Evolutionary conservation across 2,329 filamentous ascomycete genomes (phyloP).

Genomic region (Penicillium sp.): DNA sequence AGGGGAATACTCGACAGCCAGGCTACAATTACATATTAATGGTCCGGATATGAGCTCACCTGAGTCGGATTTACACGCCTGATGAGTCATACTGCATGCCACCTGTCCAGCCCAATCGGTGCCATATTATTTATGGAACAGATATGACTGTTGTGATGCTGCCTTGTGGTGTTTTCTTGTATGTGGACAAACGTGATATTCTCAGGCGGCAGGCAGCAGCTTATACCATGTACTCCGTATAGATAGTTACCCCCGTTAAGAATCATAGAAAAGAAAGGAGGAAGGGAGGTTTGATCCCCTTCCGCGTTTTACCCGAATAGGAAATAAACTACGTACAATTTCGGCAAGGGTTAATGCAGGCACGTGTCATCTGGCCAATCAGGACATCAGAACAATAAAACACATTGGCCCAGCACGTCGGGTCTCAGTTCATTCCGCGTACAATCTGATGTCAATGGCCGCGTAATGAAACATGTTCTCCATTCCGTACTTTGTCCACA

Average conservation of each 20-base stretch:
- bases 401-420: neutral
- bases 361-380: constrained; percentile 5
- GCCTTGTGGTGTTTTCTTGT: neutral
- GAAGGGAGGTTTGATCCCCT: neutral
- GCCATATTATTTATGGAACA: neutral
- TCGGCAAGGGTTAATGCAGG: neutral
- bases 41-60: neutral
- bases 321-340: neutral
- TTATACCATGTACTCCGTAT: no score
- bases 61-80: neutral
- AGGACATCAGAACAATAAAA: neutral
- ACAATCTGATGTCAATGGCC: constrained; percentile 7
- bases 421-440: neutral
- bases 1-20: neutral
- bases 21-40: neutral
- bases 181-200: neutral
- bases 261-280: neutral
- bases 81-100: constrained; percentile 2
- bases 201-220: neutral
- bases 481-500: neutral
- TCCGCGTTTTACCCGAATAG: neutral
- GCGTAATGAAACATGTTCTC: constrained; percentile 3
- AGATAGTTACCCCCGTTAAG: neutral
- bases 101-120: neutral
- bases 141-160: neutral